A percentile compares a stretch with the other conserved stretches of the same genome.
Evolutionary conservation across 2,329 filamentous ascomycete genomes (phyloP).

Genomic region (Phaeosphaeria sp.): DNA sequence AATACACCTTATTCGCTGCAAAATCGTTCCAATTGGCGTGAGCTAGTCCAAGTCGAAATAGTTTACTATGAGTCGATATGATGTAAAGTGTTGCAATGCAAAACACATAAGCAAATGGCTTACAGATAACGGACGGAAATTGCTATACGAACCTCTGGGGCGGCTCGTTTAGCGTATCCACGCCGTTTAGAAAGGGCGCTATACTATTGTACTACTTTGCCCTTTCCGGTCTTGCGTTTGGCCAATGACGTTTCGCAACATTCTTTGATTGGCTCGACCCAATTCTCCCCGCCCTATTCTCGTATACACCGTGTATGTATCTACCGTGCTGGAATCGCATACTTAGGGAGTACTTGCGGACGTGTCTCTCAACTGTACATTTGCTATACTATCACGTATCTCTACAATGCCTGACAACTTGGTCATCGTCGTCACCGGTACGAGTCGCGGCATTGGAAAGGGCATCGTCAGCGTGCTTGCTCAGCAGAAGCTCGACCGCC

Average conservation of each 20-base stretch:
- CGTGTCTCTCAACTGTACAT: background rate
- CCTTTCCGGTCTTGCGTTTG: background rate
- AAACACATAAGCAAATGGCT: background rate
- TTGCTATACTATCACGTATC: background rate
- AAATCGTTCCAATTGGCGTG: too few relatives aligned
- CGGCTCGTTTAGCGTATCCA: background rate
- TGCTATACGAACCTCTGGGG: background rate
- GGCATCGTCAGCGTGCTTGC: slow-evolving; percentile 29
- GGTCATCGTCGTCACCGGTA: slow-evolving; percentile 28
- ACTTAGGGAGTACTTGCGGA: background rate
- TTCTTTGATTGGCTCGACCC: background rate
- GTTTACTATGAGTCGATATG: background rate
- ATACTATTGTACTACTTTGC: background rate
- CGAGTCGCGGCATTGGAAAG: slow-evolving; percentile 30
- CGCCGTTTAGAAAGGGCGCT: background rate
- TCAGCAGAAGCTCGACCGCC: slow-evolving; percentile 14
- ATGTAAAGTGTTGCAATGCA: too few relatives aligned
- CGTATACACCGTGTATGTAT: background rate
- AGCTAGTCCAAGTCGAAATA: background rate
- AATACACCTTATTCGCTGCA: too few relatives aligned
- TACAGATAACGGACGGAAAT: background rate
- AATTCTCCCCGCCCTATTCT: background rate
- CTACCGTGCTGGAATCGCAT: background rate
- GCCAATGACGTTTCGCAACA: background rate
- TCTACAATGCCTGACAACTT: slow-evolving; percentile 16